These are phyloP conservation scores for Rhodotorula sp. DNA, from an alignment of 1,284 basidiomycete genomes.

Conservation along the genomic window DNA sequence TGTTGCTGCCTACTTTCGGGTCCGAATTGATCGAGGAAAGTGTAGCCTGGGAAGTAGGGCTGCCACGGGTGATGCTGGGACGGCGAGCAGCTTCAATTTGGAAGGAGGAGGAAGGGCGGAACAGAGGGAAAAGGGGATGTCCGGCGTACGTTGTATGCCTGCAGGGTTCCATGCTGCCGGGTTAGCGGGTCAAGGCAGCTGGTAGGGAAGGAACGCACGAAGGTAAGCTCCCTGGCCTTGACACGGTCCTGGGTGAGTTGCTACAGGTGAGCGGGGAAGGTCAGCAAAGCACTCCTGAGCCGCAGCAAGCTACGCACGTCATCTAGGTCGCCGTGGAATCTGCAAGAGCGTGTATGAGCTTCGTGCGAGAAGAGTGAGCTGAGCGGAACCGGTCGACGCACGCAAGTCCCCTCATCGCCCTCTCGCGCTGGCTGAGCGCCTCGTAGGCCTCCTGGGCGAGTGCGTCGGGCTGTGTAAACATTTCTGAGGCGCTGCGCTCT, in stretches of 20 bases:
- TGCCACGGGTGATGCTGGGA: not conserved
- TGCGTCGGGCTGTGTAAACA: not conserved
- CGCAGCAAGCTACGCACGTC: not conserved
- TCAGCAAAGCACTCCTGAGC: not conserved
- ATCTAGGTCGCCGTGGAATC: slow-evolving; percentile 3
- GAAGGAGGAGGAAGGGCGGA: fast-evolving
- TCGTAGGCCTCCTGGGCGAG: not conserved
- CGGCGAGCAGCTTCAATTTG: not conserved
- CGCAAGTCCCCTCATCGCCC: not conserved
- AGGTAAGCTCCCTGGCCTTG: not conserved
- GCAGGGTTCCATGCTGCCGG: too few relatives aligned
- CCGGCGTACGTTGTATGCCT: slow-evolving; percentile 9
- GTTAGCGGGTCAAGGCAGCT: too few relatives aligned
- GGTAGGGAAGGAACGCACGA: not conserved
- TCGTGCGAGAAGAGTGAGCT: too few relatives aligned
- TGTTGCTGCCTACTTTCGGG: slow-evolving; percentile 10
- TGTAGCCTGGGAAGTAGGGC: not conserved
- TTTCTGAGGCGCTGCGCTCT: too few relatives aligned
- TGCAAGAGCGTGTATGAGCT: not conserved
- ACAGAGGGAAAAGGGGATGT: too few relatives aligned
- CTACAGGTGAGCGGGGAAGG: not conserved
- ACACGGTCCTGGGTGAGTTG: not conserved
- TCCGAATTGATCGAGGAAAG: not conserved
- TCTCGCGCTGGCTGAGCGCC: not conserved
- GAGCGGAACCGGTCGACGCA: not conserved